Evolutionary conservation across 2,329 filamentous ascomycete species (phyloP).

Genomic region (Venturia asperata): DNA sequence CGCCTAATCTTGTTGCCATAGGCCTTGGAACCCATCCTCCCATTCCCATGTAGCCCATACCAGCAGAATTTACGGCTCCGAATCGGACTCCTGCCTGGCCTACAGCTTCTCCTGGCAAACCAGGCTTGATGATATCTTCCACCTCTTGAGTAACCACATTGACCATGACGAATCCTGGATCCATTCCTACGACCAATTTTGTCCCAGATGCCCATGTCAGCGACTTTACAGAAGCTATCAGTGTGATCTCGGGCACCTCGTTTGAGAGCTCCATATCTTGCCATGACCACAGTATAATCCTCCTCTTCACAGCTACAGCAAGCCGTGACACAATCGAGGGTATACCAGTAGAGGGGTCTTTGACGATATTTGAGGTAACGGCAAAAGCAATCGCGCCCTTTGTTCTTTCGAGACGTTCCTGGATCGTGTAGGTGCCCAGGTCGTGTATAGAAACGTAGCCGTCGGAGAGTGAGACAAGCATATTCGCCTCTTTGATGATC

Average conservation of each 20-base stretch:
- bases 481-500: constrained; percentile 89
- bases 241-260: constrained; percentile 63
- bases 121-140: constrained; percentile 72
- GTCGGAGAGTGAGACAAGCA: constrained; percentile 84
- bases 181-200: constrained; percentile 82
- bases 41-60: constrained; percentile 96
- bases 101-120: constrained; percentile 59
- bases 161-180: constrained; percentile 82
- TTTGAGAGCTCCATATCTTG: constrained; percentile 80
- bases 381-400: constrained; percentile 87
- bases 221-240: constrained; percentile 78
- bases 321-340: constrained; percentile 87
- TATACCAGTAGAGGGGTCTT: constrained; percentile 77
- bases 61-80: constrained; percentile 71
- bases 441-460: constrained; percentile 86
- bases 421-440: constrained; percentile 71
- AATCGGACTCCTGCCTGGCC: constrained; percentile 65
- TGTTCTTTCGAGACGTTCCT: constrained; percentile 73
- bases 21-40: constrained; percentile 88
- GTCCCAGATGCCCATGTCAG: constrained; percentile 87
- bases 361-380: constrained; percentile 90
- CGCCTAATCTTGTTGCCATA: constrained; percentile 70
- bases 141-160: constrained; percentile 69
- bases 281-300: constrained; percentile 89
- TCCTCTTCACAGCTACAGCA: constrained; percentile 87